Evolutionary conservation across 495 filamentous ascomycete genomes (phyloP).

Genomic region (Penicillium robsamsonii): DNA sequence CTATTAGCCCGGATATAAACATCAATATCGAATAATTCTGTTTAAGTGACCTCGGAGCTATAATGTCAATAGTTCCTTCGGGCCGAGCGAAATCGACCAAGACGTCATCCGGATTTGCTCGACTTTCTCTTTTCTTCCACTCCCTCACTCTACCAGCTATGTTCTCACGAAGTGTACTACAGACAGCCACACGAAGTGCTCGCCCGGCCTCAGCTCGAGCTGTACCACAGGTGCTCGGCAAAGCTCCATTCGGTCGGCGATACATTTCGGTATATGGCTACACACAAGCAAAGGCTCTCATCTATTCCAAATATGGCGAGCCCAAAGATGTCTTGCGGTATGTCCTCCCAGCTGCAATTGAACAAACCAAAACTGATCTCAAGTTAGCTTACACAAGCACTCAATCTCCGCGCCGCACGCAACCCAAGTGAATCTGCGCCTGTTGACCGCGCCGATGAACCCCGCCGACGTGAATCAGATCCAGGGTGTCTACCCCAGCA

Average conservation of each 20-base stretch:
- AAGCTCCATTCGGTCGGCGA: slow-evolving; percentile 37
- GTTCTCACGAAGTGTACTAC: slow-evolving; percentile 33
- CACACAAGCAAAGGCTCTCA: slow-evolving; percentile 90
- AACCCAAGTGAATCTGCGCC: slow-evolving; percentile 62
- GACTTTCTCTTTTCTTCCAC: neutral
- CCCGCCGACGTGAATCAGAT: slow-evolving; percentile 96
- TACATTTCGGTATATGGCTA: slow-evolving; percentile 84
- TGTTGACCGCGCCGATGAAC: slow-evolving; percentile 90
- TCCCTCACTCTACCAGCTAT: slow-evolving; percentile 20
- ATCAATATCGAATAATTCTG: neutral
- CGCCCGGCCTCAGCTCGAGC: slow-evolving; percentile 15
- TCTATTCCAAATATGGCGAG: slow-evolving; percentile 82
- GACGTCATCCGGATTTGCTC: slow-evolving; percentile 27
- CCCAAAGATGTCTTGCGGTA: slow-evolving; percentile 77
- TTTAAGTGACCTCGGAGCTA: neutral
- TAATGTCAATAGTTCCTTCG: slow-evolving; percentile 14
- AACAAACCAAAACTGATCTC: slow-evolving; percentile 3
- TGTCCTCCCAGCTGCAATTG: slow-evolving; percentile 8
- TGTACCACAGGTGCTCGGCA: slow-evolving; percentile 16
- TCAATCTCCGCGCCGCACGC: slow-evolving; percentile 70
- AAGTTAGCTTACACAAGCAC: slow-evolving; percentile 68
- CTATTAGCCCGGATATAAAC: neutral
- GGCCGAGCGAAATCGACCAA: slow-evolving; percentile 25
- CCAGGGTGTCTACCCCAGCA: slow-evolving; percentile 92
- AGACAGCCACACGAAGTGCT: slow-evolving; percentile 23